These are phyloP conservation scores for Aspergillus phoenicis DNA, from an alignment of 2,329 filamentous ascomycete species.

Conservation along the genomic window DNA sequence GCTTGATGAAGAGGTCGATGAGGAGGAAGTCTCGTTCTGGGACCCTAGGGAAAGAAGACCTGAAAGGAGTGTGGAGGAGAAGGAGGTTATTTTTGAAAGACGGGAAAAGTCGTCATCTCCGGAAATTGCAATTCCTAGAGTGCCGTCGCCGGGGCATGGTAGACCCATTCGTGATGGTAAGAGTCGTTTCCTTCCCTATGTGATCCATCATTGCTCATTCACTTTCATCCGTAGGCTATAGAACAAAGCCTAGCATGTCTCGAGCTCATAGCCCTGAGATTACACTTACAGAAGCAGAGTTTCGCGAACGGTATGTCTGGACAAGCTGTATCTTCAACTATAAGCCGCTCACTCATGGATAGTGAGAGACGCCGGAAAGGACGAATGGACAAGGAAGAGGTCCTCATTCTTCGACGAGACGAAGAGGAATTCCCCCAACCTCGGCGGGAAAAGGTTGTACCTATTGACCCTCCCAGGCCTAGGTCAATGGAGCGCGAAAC, in stretches of 20 bases:
- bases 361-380: conserved; percentile 33
- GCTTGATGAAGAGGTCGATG: conserved; percentile 29
- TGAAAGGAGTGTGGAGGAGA: conserved; percentile 36
- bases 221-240: not conserved
- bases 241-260: not conserved
- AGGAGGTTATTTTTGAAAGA: conserved; percentile 45
- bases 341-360: conserved; percentile 1
- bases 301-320: conserved; percentile 53
- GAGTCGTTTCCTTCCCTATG: not conserved
- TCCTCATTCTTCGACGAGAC: conserved; percentile 58
- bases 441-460: conserved; percentile 26
- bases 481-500: conserved; percentile 29
- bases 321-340: not conserved
- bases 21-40: conserved; percentile 34
- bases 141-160: conserved; percentile 27
- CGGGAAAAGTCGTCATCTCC: conserved; percentile 25
- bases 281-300: conserved; percentile 58
- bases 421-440: conserved; percentile 33
- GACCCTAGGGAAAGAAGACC: conserved; percentile 29
- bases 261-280: conserved; percentile 24
- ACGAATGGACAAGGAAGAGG: conserved; percentile 64
- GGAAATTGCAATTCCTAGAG: conserved; percentile 39
- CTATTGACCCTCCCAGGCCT: conserved; percentile 33
- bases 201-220: not conserved
- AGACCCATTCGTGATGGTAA: conserved; percentile 6